Evolutionary conservation across 768 basidiomycete genomes (phyloP).

Genomic region (Thelephora ganbajun): DNA sequence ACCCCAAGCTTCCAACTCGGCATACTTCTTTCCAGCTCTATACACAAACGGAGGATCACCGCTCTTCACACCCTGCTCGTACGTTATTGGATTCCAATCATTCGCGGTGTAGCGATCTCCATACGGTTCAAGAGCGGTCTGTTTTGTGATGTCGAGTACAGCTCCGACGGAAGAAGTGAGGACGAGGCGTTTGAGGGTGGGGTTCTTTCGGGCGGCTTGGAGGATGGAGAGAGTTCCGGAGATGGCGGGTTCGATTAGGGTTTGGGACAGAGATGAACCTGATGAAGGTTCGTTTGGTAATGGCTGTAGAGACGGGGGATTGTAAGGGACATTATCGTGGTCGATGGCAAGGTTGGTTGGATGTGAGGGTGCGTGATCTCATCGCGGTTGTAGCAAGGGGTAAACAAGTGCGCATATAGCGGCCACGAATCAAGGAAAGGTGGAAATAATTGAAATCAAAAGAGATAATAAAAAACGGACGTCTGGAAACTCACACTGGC

Average conservation of each 20-base stretch:
- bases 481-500: slow-evolving; percentile 10
- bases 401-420: no score
- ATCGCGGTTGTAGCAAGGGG: no score
- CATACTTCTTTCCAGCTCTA: slow-evolving; percentile 6
- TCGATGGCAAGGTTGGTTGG: background rate
- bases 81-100: slow-evolving; percentile 10
- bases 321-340: no score
- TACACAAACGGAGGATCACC: slow-evolving; percentile 4
- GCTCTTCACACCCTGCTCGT: slow-evolving; percentile 4
- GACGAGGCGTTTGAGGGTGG: slow-evolving; percentile 13
- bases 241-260: slow-evolving; percentile 10
- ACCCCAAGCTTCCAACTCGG: slow-evolving; percentile 11
- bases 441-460: background rate
- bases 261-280: background rate
- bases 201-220: slow-evolving; percentile 6
- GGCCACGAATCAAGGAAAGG: no score
- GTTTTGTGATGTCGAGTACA: slow-evolving; percentile 3
- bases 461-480: no score
- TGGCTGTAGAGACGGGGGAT: no score
- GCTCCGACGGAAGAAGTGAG: slow-evolving; percentile 13
- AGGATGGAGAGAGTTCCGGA: slow-evolving; percentile 10
- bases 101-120: slow-evolving; percentile 1
- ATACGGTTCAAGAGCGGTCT: background rate
- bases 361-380: background rate
- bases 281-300: no score